Evolutionary conservation across 805 yeast species (phyloP).

Genomic region (Candida methanosorbosa): DNA sequence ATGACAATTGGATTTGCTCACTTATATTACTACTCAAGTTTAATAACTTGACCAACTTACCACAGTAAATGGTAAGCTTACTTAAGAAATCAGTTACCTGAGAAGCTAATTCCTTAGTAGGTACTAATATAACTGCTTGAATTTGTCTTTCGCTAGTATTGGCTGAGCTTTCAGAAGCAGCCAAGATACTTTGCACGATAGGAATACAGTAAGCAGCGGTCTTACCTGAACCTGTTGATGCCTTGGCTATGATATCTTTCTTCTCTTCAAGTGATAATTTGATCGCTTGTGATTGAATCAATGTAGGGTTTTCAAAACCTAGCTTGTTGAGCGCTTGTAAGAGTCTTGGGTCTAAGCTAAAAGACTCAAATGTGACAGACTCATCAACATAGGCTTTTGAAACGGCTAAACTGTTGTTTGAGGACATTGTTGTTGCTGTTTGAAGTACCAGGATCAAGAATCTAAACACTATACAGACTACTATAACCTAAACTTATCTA

Average conservation of each 20-base stretch:
- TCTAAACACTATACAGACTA: no score
- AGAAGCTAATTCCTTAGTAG: slow-evolving; percentile 84
- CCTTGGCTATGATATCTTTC: slow-evolving; percentile 88
- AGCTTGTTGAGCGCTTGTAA: slow-evolving; percentile 73
- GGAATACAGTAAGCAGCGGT: slow-evolving; percentile 90
- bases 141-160: slow-evolving; percentile 19
- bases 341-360: slow-evolving; percentile 75
- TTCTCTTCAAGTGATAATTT: slow-evolving; percentile 86
- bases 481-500: no score
- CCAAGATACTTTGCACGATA: slow-evolving; percentile 66
- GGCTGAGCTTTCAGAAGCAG: slow-evolving; percentile 14
- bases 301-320: slow-evolving; percentile 81
- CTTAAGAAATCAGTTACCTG: slow-evolving; percentile 72
- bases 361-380: slow-evolving; percentile 59
- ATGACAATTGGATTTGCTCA: slow-evolving; percentile 61
- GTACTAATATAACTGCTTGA: slow-evolving; percentile 72
- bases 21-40: slow-evolving; percentile 62
- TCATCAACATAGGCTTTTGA: slow-evolving; percentile 67
- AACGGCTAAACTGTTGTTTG: slow-evolving; percentile 37
- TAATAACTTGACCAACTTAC: slow-evolving; percentile 50
- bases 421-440: slow-evolving; percentile 4
- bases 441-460: no score
- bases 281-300: slow-evolving; percentile 85
- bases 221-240: slow-evolving; percentile 94
- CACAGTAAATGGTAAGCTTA: slow-evolving; percentile 62